phyloP scores from a whole-genome alignment of 441 rosid species.

The Pelargonium australe region DNA sequence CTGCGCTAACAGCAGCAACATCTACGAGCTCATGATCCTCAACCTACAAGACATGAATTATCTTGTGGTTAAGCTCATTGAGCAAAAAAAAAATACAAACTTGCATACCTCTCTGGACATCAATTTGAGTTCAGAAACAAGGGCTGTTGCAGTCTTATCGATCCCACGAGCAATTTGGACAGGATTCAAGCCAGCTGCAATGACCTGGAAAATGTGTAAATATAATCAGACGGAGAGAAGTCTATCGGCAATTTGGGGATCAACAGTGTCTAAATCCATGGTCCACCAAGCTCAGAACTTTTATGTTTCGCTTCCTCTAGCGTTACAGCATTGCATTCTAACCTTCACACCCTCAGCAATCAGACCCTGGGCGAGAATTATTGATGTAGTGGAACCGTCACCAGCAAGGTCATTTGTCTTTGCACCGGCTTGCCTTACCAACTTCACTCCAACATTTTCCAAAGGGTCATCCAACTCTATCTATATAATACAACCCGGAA shows the following conservation, averaged over 20 bases:
- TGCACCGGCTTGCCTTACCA: conserved; percentile 94
- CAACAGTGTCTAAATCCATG: neutral
- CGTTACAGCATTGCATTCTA: conserved; percentile 9
- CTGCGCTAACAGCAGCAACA: conserved; percentile 90
- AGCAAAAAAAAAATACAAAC: neutral
- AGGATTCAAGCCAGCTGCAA: conserved; percentile 76
- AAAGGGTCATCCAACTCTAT: conserved; percentile 82
- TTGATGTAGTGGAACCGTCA: conserved; percentile 89
- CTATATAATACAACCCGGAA: conserved; percentile 30
- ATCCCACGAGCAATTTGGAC: conserved; percentile 75
- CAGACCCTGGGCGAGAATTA: conserved; percentile 83
- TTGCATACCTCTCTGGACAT: conserved; percentile 71
- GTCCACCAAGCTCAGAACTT: neutral
- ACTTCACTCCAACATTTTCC: conserved; percentile 90
- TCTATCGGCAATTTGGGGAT: neutral
- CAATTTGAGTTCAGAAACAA: conserved; percentile 69
- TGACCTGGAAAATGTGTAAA: conserved; percentile 41
- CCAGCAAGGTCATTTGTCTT: conserved; percentile 87
- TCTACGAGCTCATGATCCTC: conserved; percentile 68
- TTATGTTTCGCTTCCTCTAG: neutral
- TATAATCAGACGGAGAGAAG: neutral
- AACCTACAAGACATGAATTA: conserved; percentile 43
- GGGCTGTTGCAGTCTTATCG: conserved; percentile 62
- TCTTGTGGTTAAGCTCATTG: neutral
- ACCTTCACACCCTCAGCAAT: conserved; percentile 84